Evolutionary conservation across 2,329 filamentous ascomycete species (phyloP), one percentile per base, ranked within the genome.

Genomic region (Cordyceps cicadae): DNA sequence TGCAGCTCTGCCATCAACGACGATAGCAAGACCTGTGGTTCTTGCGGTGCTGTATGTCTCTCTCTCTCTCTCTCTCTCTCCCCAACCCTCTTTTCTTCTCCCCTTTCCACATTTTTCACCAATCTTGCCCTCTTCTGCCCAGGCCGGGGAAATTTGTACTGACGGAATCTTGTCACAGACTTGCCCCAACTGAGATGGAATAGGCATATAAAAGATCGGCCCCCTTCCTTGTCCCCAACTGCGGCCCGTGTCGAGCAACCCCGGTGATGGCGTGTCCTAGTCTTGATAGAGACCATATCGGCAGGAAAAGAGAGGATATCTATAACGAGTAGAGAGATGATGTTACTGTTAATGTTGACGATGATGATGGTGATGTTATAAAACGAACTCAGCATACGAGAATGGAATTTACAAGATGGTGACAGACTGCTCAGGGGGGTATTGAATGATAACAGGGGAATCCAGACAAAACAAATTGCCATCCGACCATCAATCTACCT

Each of bases 11-110:
- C 74, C 68, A 76, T 78, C 66, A 67, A 71, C 52, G 75, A 75
- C 66, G 66, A 67, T 48, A 66, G 67, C 74, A 85, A 85, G 81
- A 77, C 75, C 63, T 85, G 82, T 75, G 67, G 68, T 62, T 74
- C 76, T 62, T 85, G 82, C 74, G 82, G 82, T 60, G 81, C 82
- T 68, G 82, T 85, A 76, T 68, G 82, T 39, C 24, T 15, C 2
- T 2, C 39, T 8, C 39, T 11, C 24, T 46, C 21, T n/a, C 41
- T 4, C 4, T 17, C 41, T n/a, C 32, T 45, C 24, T 34, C 12
- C 41, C 49, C 54, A n/a, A n/a, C 45, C 56, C 41, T 24, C 37
- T 46, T 53, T 24, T 24, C 24, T 24, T 24, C 24, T 4, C 24
- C 24, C 24, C 24, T 4, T n/a, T n/a, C n/a, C n/a, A n/a, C n/a